These are phyloP conservation scores for Hypoxylon sp. DNA, from an alignment of 2,329 filamentous ascomycete genomes.

Conservation along the genomic window DNA sequence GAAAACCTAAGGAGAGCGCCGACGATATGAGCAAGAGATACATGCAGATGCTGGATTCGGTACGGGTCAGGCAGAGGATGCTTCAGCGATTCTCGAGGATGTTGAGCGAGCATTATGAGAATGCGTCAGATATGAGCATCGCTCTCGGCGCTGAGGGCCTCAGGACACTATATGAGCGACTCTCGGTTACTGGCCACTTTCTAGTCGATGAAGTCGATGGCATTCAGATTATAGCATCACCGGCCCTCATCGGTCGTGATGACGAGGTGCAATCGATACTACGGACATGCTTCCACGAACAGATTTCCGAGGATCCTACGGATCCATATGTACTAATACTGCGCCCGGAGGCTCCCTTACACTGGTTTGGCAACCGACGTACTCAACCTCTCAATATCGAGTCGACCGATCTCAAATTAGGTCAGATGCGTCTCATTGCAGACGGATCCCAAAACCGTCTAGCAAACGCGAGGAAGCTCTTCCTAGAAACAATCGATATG, in stretches of 20 bases:
- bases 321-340: conserved; percentile 90
- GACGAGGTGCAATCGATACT: conserved; percentile 90
- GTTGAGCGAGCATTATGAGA: conserved; percentile 93
- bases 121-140: conserved; percentile 95
- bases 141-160: conserved; percentile 77
- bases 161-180: conserved; percentile 82
- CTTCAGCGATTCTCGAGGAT: conserved; percentile 95
- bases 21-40: conserved; percentile 97
- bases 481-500: conserved; percentile 83
- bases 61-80: conserved; percentile 95
- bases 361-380: conserved; percentile 86
- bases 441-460: conserved; percentile 86
- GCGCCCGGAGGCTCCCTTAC: conserved; percentile 81
- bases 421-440: conserved; percentile 89
- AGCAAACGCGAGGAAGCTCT: conserved; percentile 81
- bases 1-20: conserved; percentile 85
- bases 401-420: conserved; percentile 86
- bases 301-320: conserved; percentile 76
- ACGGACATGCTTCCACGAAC: conserved; percentile 73
- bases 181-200: conserved; percentile 88
- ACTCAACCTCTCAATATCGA: conserved; percentile 80
- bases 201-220: conserved; percentile 85
- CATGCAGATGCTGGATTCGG: conserved; percentile 94
- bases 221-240: conserved; percentile 87
- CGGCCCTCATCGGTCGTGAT: conserved; percentile 79